Evolutionary conservation across 2,329 filamentous ascomycete genomes (phyloP).

Genomic region (Cryoendolithus antarcticus): DNA sequence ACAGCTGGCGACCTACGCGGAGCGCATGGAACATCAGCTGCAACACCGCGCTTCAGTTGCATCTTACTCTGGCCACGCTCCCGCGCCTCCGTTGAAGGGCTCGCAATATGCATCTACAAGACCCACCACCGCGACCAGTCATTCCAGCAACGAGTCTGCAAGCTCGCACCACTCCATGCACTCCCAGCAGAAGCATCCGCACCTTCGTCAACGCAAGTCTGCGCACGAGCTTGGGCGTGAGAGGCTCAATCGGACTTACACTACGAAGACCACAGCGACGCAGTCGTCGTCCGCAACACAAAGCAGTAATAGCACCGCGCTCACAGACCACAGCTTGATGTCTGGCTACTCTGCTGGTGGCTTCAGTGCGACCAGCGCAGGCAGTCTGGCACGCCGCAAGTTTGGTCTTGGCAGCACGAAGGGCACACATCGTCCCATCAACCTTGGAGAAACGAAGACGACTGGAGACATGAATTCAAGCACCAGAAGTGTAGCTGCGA

Average conservation of each 20-base stretch:
- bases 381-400: constrained; percentile 74
- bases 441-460: constrained; percentile 12
- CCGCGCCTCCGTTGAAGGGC: constrained; percentile 19
- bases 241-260: constrained; percentile 65
- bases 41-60: constrained; percentile 49
- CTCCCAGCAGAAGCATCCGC: constrained; percentile 33
- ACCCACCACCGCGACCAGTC: constrained; percentile 17
- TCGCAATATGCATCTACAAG: constrained; percentile 14
- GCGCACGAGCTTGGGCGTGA: constrained; percentile 63
- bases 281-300: constrained; percentile 37
- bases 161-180: constrained; percentile 5
- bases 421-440: constrained; percentile 12
- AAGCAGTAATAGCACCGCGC: constrained; percentile 61
- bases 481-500: constrained; percentile 38
- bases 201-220: constrained; percentile 51
- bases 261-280: constrained; percentile 76
- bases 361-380: constrained; percentile 93
- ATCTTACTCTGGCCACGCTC: constrained; percentile 22
- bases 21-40: constrained; percentile 79
- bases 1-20: constrained; percentile 73
- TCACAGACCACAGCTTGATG: constrained; percentile 80
- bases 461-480: constrained; percentile 17
- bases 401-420: constrained; percentile 32
- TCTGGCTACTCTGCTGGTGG: constrained; percentile 82
- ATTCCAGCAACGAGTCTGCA: constrained; percentile 15